A percentile compares a stretch with the other conserved stretches of the same genome.
Conservation (phyloP, 2,329 filamentous ascomycete genomes). For the Fusarium transvaalense region DNA sequence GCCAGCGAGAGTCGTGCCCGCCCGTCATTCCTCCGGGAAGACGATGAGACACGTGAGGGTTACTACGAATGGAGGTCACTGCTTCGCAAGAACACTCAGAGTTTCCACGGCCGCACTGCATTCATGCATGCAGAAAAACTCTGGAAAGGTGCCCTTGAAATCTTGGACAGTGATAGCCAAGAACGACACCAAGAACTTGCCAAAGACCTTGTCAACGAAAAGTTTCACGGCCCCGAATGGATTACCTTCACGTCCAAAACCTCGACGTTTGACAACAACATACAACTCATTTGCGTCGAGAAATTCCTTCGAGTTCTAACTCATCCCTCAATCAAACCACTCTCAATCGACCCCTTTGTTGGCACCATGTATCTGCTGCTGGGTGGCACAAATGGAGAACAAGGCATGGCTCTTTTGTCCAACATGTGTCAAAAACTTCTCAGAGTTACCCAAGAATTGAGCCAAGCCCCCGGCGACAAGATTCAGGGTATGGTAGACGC, state of each 20-base stretch:
- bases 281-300: neutral
- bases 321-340: slow-evolving; percentile 1
- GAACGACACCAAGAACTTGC: slow-evolving; percentile 12
- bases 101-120: neutral
- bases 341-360: slow-evolving; percentile 53
- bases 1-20: neutral
- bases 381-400: slow-evolving; percentile 48
- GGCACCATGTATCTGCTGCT: slow-evolving; percentile 50
- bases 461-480: neutral
- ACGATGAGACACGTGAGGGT: neutral
- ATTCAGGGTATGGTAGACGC: neutral
- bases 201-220: slow-evolving; percentile 11
- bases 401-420: slow-evolving; percentile 45
- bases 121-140: neutral
- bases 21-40: neutral
- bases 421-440: neutral
- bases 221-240: slow-evolving; percentile 5
- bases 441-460: too few species aligned
- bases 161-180: neutral
- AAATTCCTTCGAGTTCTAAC: neutral
- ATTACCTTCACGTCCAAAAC: neutral
- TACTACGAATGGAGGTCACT: slow-evolving; percentile 19
- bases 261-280: neutral
- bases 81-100: neutral
- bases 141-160: slow-evolving; percentile 10